Evolutionary conservation across 2,329 filamentous ascomycete species (phyloP).

Genomic region (Epichloe gansuensis): DNA sequence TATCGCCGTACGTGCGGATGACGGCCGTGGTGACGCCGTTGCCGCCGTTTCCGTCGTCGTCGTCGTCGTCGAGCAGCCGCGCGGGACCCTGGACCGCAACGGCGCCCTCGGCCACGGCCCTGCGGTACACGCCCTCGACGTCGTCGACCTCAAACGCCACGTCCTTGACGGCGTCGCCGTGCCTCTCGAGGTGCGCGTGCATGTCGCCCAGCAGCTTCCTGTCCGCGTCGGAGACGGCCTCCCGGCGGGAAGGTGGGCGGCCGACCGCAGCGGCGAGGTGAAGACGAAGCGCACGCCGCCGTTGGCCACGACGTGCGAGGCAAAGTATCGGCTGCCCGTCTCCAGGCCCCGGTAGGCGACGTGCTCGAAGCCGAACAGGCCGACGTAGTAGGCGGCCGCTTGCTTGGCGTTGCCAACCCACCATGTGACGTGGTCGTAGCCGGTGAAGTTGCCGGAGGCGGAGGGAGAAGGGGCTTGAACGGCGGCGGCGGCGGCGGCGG

Average conservation of each 20-base stretch:
- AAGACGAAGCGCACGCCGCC: conserved; percentile 70
- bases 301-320: conserved; percentile 75
- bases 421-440: conserved; percentile 91
- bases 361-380: conserved; percentile 72
- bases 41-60: conserved; percentile 44
- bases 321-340: conserved; percentile 69
- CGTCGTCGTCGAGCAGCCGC: conserved; percentile 23
- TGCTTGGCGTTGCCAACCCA: conserved; percentile 97
- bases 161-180: conserved; percentile 91
- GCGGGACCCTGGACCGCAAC: conserved; percentile 50
- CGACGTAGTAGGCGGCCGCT: conserved; percentile 78
- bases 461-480: conserved; percentile 24
- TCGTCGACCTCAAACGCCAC: conserved; percentile 92
- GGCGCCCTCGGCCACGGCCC: conserved; percentile 56
- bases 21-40: conserved; percentile 63
- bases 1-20: conserved; percentile 88
- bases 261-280: conserved; percentile 64
- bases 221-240: conserved; percentile 52
- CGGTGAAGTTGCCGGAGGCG: conserved; percentile 48
- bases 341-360: conserved; percentile 82
- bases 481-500: conserved; percentile 7
- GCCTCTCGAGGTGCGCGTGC: conserved; percentile 69
- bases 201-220: conserved; percentile 58
- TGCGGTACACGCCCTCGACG: conserved; percentile 65
- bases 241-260: conserved; percentile 39